These are phyloP conservation scores for Endocladia muricata DNA, from an alignment of 31 red algal species.

Conservation along the genomic window DNA sequence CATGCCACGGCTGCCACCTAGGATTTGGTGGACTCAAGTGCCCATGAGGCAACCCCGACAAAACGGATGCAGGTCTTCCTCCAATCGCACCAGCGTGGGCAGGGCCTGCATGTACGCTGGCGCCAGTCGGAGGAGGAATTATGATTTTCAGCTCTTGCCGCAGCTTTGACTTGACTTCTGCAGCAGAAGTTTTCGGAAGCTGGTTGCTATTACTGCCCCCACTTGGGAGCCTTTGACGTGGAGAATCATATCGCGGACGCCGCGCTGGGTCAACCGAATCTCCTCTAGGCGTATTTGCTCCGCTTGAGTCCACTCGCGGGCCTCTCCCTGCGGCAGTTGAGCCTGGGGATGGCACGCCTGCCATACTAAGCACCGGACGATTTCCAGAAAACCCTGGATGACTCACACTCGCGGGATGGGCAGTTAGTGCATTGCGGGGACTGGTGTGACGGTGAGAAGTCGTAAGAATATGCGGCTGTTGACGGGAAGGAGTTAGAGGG, in stretches of 20 bases:
- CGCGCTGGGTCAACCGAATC: conserved; percentile 8
- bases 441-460: neutral
- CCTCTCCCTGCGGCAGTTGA: neutral
- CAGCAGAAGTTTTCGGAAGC: neutral
- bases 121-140: neutral
- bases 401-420: too few relatives aligned
- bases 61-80: too few relatives aligned
- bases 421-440: neutral
- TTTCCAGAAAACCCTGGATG: neutral
- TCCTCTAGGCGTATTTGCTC: neutral
- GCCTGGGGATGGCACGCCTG: neutral
- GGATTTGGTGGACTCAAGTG: conserved; percentile 8
- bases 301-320: too few relatives aligned
- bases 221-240: neutral
- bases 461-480: neutral
- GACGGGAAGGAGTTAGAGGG: conserved; percentile 10
- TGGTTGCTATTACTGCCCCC: neutral
- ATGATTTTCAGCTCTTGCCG: neutral
- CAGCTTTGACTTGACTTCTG: neutral
- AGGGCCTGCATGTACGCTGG: too few relatives aligned
- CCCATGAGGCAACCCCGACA: too few relatives aligned
- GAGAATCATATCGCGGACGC: conserved; percentile 9
- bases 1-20: neutral
- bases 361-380: neutral
- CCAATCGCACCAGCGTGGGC: too few relatives aligned